These are phyloP conservation scores for Fusarium sp. DNA, from an alignment of 2,329 filamentous ascomycete species.

Conservation along the genomic window DNA sequence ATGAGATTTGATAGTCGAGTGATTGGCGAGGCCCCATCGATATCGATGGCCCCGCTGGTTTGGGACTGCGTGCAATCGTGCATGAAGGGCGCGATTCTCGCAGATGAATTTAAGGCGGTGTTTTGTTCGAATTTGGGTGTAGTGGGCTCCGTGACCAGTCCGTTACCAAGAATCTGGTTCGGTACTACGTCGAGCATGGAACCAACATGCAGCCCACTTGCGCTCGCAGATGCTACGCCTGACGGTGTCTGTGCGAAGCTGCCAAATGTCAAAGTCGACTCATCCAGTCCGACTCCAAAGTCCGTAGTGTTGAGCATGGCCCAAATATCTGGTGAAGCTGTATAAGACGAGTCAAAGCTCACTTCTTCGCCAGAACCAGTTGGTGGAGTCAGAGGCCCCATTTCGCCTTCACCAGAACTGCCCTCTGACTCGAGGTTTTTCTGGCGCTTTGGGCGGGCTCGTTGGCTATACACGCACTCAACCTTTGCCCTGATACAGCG, in stretches of 20 bases:
- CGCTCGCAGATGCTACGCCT: not conserved
- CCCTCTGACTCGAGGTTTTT: not conserved
- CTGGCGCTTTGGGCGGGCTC: not conserved
- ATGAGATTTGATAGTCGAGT: not conserved
- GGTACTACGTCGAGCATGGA: not conserved
- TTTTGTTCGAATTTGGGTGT: not conserved
- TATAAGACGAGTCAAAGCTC: not conserved
- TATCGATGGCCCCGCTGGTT: not conserved
- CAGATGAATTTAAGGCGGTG: fast-evolving
- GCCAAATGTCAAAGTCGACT: not conserved
- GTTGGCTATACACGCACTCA: not conserved
- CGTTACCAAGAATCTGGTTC: not conserved
- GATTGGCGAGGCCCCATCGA: not conserved
- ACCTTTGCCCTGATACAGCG: not conserved
- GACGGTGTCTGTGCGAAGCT: not conserved
- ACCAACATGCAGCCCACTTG: not conserved
- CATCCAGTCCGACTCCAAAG: not conserved
- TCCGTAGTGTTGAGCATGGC: not conserved
- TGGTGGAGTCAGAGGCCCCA: not conserved
- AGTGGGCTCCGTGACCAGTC: not conserved
- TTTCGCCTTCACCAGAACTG: not conserved
- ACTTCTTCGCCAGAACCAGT: not conserved
- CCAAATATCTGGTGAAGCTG: not conserved
- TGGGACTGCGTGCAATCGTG: not conserved
- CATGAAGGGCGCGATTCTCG: not conserved